Evolutionary conservation across 2,329 filamentous ascomycete genomes (phyloP).

Genomic region (Epichloe sylvatica): DNA sequence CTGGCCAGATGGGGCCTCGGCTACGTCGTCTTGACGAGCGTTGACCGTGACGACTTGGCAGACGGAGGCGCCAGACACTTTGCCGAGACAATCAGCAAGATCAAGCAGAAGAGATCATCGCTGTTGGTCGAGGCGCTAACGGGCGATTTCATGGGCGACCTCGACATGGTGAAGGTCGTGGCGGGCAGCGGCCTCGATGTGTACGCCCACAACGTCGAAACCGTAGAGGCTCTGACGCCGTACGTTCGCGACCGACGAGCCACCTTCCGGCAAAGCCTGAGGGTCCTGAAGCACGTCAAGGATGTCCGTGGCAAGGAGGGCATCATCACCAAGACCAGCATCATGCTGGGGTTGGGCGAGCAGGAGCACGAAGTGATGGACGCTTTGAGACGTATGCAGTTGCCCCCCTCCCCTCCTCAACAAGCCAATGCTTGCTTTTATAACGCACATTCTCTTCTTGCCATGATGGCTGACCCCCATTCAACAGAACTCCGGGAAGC

Average conservation of each 20-base stretch:
- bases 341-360: constrained; percentile 94
- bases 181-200: constrained; percentile 85
- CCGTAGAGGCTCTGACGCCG: constrained; percentile 78
- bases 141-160: constrained; percentile 72
- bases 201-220: constrained; percentile 95
- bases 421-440: background rate
- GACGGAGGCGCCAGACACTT: constrained; percentile 86
- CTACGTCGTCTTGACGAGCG: constrained; percentile 86
- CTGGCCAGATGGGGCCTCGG: constrained; percentile 84
- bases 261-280: constrained; percentile 73
- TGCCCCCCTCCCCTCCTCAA: too few species aligned
- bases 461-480: background rate
- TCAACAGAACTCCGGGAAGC: constrained; percentile 57
- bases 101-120: constrained; percentile 69
- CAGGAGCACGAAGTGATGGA: constrained; percentile 75
- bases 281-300: constrained; percentile 72
- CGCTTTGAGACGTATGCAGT: constrained; percentile 49
- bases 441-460: too few species aligned
- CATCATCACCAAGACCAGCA: constrained; percentile 94
- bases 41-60: constrained; percentile 81
- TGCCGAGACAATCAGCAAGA: constrained; percentile 84
- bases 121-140: constrained; percentile 75
- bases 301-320: constrained; percentile 49
- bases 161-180: constrained; percentile 76
- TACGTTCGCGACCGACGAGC: constrained; percentile 81